Evolutionary conservation across 2,329 filamentous ascomycete species (phyloP).

Genomic region (Fusarium scirpi): DNA sequence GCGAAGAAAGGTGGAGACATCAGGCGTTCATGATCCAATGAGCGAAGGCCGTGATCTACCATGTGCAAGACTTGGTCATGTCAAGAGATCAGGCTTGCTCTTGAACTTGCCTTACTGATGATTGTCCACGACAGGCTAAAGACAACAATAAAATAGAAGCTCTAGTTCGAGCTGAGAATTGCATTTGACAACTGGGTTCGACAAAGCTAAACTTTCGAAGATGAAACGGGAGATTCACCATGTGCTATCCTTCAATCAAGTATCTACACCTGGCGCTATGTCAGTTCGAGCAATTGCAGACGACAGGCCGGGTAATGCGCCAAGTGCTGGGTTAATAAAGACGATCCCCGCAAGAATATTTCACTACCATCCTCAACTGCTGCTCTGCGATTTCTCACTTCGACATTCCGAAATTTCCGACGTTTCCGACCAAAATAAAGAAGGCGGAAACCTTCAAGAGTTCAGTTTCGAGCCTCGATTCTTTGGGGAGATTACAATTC

Average conservation of each 20-base stretch:
- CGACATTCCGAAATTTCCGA: too few species aligned
- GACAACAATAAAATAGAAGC: background rate
- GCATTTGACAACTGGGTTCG: too few species aligned
- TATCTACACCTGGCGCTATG: background rate
- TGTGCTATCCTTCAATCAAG: background rate
- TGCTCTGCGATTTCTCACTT: background rate
- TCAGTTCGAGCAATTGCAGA: background rate
- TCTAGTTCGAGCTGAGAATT: too few species aligned
- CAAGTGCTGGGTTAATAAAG: slow-evolving; percentile 6
- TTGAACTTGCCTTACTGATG: background rate
- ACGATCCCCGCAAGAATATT: slow-evolving; percentile 12
- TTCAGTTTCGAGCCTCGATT: background rate
- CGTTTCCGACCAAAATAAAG: background rate
- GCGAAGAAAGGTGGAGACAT: background rate
- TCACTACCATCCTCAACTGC: background rate
- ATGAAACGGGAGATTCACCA: background rate
- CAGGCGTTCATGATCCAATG: background rate
- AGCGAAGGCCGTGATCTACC: background rate
- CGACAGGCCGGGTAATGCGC: slow-evolving; percentile 1
- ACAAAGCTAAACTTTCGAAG: background rate
- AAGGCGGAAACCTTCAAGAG: background rate
- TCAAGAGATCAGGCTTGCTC: background rate
- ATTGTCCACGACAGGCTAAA: accelerated
- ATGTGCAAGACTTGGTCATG: background rate
- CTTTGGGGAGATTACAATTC: accelerated